Evolutionary conservation across 345 rosid genomes (phyloP).

Genomic region (Microcos paniculata): DNA sequence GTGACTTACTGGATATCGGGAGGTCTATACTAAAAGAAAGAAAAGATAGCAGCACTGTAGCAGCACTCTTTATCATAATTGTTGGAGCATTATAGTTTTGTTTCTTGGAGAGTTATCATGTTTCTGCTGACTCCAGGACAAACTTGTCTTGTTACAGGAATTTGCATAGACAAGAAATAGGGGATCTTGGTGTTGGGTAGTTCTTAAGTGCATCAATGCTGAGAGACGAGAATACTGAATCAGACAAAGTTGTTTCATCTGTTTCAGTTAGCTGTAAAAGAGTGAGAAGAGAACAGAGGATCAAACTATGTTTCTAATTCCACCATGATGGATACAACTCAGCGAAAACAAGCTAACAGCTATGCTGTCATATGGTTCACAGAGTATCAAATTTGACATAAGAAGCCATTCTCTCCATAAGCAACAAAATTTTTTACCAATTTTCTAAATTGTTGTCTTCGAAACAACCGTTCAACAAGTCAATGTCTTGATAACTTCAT

Average conservation of each 20-base stretch:
- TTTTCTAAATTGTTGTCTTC: neutral
- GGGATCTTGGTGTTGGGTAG: neutral
- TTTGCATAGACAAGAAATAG: neutral
- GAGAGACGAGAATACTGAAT: neutral
- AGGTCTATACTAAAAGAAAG: too few relatives aligned
- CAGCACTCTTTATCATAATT: too few relatives aligned
- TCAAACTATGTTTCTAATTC: neutral
- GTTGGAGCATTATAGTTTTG: neutral
- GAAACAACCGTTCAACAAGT: neutral
- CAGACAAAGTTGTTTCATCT: neutral
- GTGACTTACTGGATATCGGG: too few relatives aligned
- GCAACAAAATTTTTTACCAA: neutral
- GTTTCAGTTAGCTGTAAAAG: neutral
- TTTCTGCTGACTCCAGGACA: neutral
- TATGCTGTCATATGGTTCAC: neutral
- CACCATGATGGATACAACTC: neutral
- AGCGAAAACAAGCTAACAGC: neutral
- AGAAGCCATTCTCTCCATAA: neutral
- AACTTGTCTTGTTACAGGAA: neutral
- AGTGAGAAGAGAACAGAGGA: neutral
- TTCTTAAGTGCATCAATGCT: neutral
- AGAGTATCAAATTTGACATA: too few relatives aligned
- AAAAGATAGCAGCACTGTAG: too few relatives aligned
- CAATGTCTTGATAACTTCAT: neutral
- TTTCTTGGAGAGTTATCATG: neutral